Percentiles rank a stretch among this genome's conserved stretches.
Conservation (phyloP, 2,329 filamentous ascomycete species). For the Coniochaeta sp. region DNA sequence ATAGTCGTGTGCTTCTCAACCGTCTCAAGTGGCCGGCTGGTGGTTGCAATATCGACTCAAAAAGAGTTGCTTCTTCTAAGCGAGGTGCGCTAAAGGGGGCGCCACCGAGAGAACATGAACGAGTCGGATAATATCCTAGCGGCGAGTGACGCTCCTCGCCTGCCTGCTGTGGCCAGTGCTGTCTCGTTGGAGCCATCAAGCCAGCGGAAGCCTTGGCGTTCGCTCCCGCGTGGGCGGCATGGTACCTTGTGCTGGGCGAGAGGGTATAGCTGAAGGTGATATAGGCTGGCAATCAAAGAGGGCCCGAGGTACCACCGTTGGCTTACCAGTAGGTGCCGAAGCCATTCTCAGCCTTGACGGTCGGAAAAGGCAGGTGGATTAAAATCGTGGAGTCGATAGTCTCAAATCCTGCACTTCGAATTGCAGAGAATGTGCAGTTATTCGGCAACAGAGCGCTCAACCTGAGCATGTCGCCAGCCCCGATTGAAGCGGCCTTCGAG, state of each 20-base stretch:
- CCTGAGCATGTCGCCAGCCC: background rate
- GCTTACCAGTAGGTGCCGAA: constrained; percentile 8
- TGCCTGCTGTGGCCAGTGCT: background rate
- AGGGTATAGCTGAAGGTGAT: constrained; percentile 8
- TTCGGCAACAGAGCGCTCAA: background rate
- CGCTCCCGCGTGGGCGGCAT: background rate
- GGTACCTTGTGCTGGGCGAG: background rate
- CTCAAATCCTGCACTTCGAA: background rate
- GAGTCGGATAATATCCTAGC: background rate
- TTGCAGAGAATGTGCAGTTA: background rate
- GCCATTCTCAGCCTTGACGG: background rate
- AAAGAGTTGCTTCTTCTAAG: background rate
- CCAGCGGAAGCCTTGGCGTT: background rate
- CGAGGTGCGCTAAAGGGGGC: background rate
- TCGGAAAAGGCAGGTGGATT: background rate
- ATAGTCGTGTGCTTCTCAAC: background rate
- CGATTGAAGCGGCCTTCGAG: background rate
- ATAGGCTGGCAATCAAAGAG: constrained; percentile 22
- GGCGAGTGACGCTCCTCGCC: background rate
- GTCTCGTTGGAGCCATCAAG: background rate
- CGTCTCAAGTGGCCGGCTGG: too few species aligned
- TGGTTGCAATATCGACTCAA: background rate
- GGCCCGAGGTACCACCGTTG: constrained; percentile 24
- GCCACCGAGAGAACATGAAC: background rate
- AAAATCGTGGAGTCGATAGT: background rate